phyloP scores from a whole-genome alignment of 108 stramenopile species.

The Stephanodiscus triporus region DNA sequence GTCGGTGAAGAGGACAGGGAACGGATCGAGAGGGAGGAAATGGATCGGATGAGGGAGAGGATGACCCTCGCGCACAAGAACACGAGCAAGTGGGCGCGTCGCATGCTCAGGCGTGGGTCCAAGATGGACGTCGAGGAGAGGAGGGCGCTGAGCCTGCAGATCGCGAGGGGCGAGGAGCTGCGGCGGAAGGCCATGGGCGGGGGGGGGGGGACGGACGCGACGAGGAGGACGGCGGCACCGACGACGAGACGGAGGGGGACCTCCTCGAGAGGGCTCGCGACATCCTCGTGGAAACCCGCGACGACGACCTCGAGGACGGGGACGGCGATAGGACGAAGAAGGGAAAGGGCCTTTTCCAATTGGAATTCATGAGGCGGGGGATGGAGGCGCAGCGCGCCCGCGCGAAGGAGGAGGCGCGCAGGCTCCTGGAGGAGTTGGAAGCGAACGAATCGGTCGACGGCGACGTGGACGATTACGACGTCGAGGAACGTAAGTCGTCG shows the following conservation, averaged over 20 bases:
- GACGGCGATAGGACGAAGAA: constrained; percentile 45
- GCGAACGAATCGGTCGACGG: constrained; percentile 71
- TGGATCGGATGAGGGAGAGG: constrained; percentile 94
- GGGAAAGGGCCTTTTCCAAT: constrained; percentile 83
- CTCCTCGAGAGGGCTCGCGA: constrained; percentile 66
- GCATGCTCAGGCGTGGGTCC: constrained; percentile 81
- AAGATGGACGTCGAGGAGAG: constrained; percentile 86
- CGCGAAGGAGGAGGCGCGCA: constrained; percentile 88
- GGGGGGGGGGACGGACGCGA: constrained; percentile 36
- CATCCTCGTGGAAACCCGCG: constrained; percentile 64
- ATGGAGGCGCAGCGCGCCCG: constrained; percentile 80
- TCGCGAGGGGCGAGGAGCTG: constrained; percentile 87
- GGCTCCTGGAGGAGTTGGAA: constrained; percentile 88
- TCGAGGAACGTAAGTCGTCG: constrained; percentile 22
- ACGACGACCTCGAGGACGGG: constrained; percentile 46
- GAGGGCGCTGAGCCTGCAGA: constrained; percentile 85
- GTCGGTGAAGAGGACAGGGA: constrained; percentile 75
- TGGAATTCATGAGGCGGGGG: constrained; percentile 95
- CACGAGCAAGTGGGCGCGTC: constrained; percentile 97
- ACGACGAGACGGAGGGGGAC: constrained; percentile 64
- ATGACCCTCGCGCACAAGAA: constrained; percentile 97
- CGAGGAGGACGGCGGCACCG: constrained; percentile 34
- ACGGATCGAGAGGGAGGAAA: constrained; percentile 89
- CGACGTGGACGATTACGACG: constrained; percentile 24
- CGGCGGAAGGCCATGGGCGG: constrained; percentile 77